Base-by-base conservation (phyloP, 2,329 filamentous ascomycete genomes). In the Cytospora piceae region DNA sequence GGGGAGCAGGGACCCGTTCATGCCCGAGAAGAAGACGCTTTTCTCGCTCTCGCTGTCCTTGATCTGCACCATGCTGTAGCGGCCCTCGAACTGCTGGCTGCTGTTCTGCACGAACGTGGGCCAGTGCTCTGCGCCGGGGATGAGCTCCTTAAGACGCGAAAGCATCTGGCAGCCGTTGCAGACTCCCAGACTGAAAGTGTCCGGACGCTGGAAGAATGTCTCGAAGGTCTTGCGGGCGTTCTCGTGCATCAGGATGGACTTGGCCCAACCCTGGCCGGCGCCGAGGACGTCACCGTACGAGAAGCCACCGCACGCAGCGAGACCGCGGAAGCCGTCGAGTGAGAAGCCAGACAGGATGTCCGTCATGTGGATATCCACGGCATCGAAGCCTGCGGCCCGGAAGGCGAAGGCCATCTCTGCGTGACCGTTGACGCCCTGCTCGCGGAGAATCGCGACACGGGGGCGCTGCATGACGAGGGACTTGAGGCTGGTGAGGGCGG, bases 401-500 rank as follows among this genome's bases (percentile, higher is more conserved):
- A 98, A 98, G 58, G 94, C 93, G 74, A 96, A 98, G 0, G 95
- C 95, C 92, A 99, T 96, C 77, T 99, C 95, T n/a, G 93, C 89
- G 73, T 97, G 88, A 52, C 94, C 92, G 79, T 99, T 98, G 71
- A 97, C 92, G 76, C 95, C 95, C 77, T 97, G 93, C 77, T 98
- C 95, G 74, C 95, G 87, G 27, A 99, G 87, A 71, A 99, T 96
- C 53, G 95, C 95, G 29, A 99, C 94, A 37, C 89, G 87, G 1
- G 91, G 91, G 77, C 76, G 72, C 71, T 81, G 85, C 68, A 82
- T 83, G 74, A 93, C 86, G 65, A 78, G 71, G 12, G 72, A 73
- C 49, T 86, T 84, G 65, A 93, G 79, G 67, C 84, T 86, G 4
- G 87, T 82, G 68, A 87, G 84, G 68, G 92, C 78, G 27, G 92